Evolutionary conservation across 202 grass and related monocot genomes (phyloP).

Genomic region (Brachypodium distachyon): DNA sequence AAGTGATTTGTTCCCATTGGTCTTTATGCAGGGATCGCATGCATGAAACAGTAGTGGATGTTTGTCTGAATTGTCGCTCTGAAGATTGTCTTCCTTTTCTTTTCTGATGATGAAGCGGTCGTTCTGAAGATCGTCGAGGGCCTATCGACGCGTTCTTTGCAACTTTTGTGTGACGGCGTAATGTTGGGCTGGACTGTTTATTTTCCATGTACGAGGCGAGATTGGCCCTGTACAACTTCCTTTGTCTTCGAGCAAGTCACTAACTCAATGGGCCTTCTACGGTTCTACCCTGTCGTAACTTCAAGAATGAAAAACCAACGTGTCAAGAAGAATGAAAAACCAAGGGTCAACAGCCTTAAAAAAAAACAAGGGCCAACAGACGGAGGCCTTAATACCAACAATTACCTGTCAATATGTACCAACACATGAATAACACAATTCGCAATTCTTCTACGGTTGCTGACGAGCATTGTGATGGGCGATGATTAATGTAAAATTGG

Average conservation of each 20-base stretch:
- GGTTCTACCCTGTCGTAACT: too few species aligned
- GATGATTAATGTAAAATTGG: background rate
- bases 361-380: too few species aligned
- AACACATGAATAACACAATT: background rate
- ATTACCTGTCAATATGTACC: too few species aligned
- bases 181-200: background rate
- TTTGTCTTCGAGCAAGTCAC: too few species aligned
- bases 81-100: too few species aligned
- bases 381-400: background rate
- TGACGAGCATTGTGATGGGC: background rate
- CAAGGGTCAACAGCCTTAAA: too few species aligned
- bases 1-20: slow-evolving; percentile 29
- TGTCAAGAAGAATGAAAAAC: too few species aligned
- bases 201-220: background rate
- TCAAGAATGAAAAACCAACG: too few species aligned
- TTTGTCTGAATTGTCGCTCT: background rate
- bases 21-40: background rate
- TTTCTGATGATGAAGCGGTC: too few species aligned
- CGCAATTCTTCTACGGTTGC: background rate
- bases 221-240: background rate
- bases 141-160: background rate
- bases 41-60: background rate
- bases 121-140: background rate
- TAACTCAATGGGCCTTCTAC: too few species aligned
- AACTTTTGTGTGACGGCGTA: background rate